Conservation (phyloP, 2,329 filamentous ascomycete genomes). For the Fusarium heterosporum region DNA sequence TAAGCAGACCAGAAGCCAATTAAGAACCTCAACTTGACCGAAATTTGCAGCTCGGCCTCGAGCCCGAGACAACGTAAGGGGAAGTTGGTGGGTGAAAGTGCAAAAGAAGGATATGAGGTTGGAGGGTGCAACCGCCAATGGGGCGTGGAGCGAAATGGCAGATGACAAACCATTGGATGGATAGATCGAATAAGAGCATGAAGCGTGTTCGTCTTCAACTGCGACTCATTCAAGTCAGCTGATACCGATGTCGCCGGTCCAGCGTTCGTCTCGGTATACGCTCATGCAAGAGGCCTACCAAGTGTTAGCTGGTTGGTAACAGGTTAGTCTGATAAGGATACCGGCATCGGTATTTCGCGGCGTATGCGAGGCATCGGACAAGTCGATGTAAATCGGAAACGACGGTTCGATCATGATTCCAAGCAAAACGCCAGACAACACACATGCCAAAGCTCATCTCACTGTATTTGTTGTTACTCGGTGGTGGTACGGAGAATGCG, state of each 20-base stretch:
- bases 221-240: constrained; percentile 24
- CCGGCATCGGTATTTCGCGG: background rate
- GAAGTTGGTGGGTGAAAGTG: constrained; percentile 25
- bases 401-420: background rate
- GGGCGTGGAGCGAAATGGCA: constrained; percentile 25
- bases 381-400: background rate
- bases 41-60: constrained; percentile 27
- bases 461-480: constrained; percentile 8
- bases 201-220: constrained; percentile 33
- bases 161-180: constrained; percentile 31
- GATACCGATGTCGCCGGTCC: constrained; percentile 18
- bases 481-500: constrained; percentile 22
- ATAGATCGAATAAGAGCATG: constrained; percentile 33
- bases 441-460: background rate
- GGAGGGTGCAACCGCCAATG: constrained; percentile 30
- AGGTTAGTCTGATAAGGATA: background rate
- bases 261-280: background rate
- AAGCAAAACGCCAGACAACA: background rate
- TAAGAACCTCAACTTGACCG: constrained; percentile 44
- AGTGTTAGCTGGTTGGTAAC: constrained; percentile 18
- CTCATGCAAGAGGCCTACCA: background rate
- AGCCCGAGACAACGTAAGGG: constrained; percentile 6
- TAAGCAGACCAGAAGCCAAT: constrained; percentile 42
- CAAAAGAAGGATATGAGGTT: constrained; percentile 18
- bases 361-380: background rate